Base-by-base conservation (phyloP, 1,284 basidiomycete genomes). In the Pascua guehoae region DNA sequence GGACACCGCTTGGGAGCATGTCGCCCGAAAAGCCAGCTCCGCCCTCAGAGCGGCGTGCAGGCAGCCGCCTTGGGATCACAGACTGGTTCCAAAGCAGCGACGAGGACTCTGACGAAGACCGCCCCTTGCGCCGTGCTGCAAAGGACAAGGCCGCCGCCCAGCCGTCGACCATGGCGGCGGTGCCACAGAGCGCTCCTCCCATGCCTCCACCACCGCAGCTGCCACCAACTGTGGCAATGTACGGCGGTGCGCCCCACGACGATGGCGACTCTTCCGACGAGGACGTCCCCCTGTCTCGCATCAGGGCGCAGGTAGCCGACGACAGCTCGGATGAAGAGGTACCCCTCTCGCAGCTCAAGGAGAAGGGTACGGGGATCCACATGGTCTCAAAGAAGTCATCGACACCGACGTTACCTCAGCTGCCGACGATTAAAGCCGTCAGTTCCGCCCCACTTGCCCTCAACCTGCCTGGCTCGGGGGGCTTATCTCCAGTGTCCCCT, bases 241-340 rank as follows among this genome's bases (percentile, higher is more conserved):
- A 32, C 24, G 4, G 24, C 24, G 24, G 24, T 7, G 4, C 24
- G 24, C 24, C 7, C 4, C 17, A 41, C 32, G 37, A 47, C 40
- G 54, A 53, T 15, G 57, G 50, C 7, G 65, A 63, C 37, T 51
- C 50, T 7, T 62, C 59, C 7, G 65, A 63, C 4, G 66, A 68
- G 48, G 68, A 70, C 39, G 60, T 68, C 12, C 68, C 69, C 5
- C 58, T 71, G 10, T 65, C 68, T 4, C 43, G 56, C 12, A 50
- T 69, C n/a, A 53, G 52, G n/a, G 63, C 62, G 12, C 42, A 43
- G 51, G 55, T 46, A 16, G 51, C 42, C 41, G 60, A 66, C 17
- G 47, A 52, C 48, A 65, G 69, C 51, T 67, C 69, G n/a, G 74
- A 76, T 36, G 73, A 72, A 44, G 70, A 75, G 47, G 61, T 73